Evolutionary conservation across 1,284 basidiomycete genomes (phyloP).

Genomic region (Rhodotorula sp.): DNA sequence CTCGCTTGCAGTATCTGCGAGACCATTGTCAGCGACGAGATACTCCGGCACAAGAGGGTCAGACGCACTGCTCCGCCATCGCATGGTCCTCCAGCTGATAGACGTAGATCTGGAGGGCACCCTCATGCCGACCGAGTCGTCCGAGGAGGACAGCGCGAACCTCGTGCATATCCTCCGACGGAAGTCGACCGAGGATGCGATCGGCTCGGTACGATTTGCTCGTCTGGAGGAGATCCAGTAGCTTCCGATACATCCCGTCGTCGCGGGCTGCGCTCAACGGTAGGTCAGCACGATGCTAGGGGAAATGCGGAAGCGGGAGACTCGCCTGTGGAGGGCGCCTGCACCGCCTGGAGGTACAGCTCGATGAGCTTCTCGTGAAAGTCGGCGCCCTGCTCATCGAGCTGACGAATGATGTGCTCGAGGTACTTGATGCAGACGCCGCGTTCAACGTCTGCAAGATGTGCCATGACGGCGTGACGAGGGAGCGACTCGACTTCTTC

Average conservation of each 20-base stretch:
- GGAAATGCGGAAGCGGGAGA: background rate
- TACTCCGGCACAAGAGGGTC: conserved; percentile 1
- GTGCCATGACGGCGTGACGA: conserved; percentile 62
- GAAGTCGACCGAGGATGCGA: conserved; percentile 71
- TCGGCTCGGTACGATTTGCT: conserved; percentile 74
- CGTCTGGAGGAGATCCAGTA: conserved; percentile 72
- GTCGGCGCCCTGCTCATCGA: conserved; percentile 64
- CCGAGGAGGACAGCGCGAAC: conserved; percentile 88
- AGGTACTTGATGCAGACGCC: conserved; percentile 68
- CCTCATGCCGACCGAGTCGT: conserved; percentile 83
- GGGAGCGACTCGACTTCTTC: conserved; percentile 76
- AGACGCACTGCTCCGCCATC: conserved; percentile 83
- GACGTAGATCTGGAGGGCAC: conserved; percentile 88
- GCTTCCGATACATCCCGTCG: conserved; percentile 61
- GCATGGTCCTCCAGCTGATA: conserved; percentile 74
- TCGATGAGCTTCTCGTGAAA: conserved; percentile 88
- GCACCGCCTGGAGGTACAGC: conserved; percentile 71
- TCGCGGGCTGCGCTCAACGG: conserved; percentile 36
- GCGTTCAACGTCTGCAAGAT: conserved; percentile 70
- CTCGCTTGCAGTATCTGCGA: conserved; percentile 76
- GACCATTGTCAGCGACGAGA: no score
- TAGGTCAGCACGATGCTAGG: background rate
- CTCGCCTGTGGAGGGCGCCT: conserved; percentile 56
- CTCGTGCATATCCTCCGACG: conserved; percentile 67
- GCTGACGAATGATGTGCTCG: conserved; percentile 77